Base-by-base conservation (phyloP, 1,284 basidiomycete genomes). In the Hymenochaete sp. region DNA sequence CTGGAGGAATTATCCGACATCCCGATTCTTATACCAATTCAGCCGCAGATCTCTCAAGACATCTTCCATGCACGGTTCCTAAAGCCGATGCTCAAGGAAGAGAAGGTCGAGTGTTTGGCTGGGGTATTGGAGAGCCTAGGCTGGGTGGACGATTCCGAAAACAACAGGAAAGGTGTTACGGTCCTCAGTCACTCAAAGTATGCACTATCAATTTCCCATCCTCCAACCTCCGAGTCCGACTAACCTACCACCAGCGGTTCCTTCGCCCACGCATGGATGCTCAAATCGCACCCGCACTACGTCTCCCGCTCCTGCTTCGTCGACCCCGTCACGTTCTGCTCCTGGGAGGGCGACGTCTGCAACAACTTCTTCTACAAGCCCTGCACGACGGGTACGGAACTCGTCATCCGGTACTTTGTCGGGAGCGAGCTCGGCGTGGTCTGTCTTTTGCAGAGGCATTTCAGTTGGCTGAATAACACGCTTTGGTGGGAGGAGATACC, bases 281-380 rank as follows among this genome's bases (percentile, higher is more conserved):
- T 95, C 40, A 93, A 93, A 63, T 73, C 75, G 21, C 68, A 78
- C 47, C 82, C 89, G 1, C 64, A 75, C 32, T 68, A 93, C 55
- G 65, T 83, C 36, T 65, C 67, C 2, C 75, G 89, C 2, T 90
- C 80, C 10, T 89, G 86, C 56, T 92, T 95, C 57, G 81, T 92
- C 25, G 92, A 96, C 58, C 90, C 92, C 4, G 83, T 87, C 25
- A 79, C 79, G 0, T 93, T 95, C 63, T 90, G 86, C 61, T 79
- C 85, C 4, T 93, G 90, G 89, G 88, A 92, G 70, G 88, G 88
- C 45, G 80, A 92, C 61, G 78, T 93, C 13, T 92, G 89, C 62
- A 86, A 84, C 65, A 90, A 89, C 58, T 93, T 93, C 61, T 67
- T 90, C 39, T 92, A 93, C 62, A 72, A 78, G 8, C 71, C 67